Percentiles rank a stretch among this genome's conserved stretches.
phyloP scores from a whole-genome alignment of 768 basidiomycete genomes.

The Mycena chlorophos region DNA sequence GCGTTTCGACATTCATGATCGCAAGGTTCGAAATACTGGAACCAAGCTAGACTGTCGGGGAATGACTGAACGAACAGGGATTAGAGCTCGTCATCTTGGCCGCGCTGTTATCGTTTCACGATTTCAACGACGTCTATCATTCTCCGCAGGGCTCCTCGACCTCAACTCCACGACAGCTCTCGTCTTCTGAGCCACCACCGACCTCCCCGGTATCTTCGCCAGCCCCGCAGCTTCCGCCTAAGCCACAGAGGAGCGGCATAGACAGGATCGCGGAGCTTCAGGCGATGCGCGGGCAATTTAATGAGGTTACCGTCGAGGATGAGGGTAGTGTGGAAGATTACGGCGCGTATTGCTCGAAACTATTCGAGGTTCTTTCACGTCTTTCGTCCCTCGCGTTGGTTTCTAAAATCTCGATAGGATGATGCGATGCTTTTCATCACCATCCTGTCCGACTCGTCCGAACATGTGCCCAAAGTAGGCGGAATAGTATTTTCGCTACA shows the following conservation, averaged over 20 bases:
- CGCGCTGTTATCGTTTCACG: conserved; percentile 75
- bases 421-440: conserved; percentile 81
- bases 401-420: conserved; percentile 46
- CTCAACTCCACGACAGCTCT: conserved; percentile 6
- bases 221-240: conserved; percentile 53
- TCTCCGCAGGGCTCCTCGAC: conserved; percentile 24
- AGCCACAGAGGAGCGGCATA: conserved; percentile 62
- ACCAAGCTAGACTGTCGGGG: no score
- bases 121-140: conserved; percentile 60
- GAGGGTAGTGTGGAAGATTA: conserved; percentile 69
- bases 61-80: no score
- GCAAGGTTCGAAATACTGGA: conserved; percentile 88
- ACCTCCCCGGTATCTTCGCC: conserved; percentile 16
- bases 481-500: background rate
- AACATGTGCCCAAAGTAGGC: conserved; percentile 60
- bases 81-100: conserved; percentile 80
- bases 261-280: conserved; percentile 76
- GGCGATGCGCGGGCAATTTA: conserved; percentile 63
- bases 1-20: no score
- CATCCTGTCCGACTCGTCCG: conserved; percentile 60
- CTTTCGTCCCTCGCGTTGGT: no score
- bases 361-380: conserved; percentile 54
- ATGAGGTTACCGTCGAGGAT: conserved; percentile 69
- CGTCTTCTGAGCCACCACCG: conserved; percentile 12
- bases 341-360: conserved; percentile 60